Evolutionary conservation across 257 asterid species (phyloP).

Genomic region (Scutellaria baicalensis): DNA sequence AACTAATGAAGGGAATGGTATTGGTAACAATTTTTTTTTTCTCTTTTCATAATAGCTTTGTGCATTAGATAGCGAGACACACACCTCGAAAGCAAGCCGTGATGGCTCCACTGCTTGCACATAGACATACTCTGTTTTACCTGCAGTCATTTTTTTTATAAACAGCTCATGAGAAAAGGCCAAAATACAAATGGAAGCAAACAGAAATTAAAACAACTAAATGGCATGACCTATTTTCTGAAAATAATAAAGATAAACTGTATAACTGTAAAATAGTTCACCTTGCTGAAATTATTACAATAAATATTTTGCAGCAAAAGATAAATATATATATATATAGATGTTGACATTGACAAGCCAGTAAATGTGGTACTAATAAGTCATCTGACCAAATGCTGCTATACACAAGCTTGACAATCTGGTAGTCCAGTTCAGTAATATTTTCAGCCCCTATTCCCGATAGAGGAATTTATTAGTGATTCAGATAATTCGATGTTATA

Average conservation of each 20-base stretch:
- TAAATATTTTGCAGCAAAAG: background rate
- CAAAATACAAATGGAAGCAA: background rate
- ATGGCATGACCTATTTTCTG: slow-evolving; percentile 11
- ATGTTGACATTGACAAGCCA: background rate
- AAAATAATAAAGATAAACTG: background rate
- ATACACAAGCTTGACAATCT: background rate
- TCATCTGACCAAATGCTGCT: background rate
- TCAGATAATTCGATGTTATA: background rate
- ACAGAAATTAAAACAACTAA: background rate
- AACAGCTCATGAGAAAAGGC: background rate
- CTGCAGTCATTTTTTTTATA: slow-evolving; percentile 35
- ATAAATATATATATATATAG: background rate
- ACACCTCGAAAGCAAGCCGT: slow-evolving; percentile 74
- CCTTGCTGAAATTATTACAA: background rate
- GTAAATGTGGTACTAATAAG: background rate
- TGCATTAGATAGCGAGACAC: background rate
- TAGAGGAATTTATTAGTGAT: background rate
- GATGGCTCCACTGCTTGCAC: slow-evolving; percentile 68
- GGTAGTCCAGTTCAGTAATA: background rate
- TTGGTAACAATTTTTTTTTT: background rate
- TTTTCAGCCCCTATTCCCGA: background rate
- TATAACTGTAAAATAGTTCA: background rate
- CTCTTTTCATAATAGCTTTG: background rate
- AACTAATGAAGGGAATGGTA: background rate
- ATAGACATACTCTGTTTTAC: slow-evolving; percentile 77